Conservation (phyloP, 169 alveolate species). For the Amoebophrya sp. region DNA sequence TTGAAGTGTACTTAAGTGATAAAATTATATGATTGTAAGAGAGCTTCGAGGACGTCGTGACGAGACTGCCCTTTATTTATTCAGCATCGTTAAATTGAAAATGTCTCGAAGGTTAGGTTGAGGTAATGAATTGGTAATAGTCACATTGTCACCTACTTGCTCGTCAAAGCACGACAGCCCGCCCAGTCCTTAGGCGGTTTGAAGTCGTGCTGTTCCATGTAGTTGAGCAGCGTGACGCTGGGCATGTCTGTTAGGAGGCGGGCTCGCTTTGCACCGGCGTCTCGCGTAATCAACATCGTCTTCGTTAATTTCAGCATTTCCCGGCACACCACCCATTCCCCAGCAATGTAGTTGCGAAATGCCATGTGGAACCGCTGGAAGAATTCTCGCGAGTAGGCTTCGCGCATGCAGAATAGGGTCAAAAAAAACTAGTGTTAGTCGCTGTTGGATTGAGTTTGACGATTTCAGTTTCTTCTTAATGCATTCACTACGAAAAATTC, state of each 20-base stretch:
- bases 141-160: slow-evolving; percentile 51
- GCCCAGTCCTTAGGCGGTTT: slow-evolving; percentile 75
- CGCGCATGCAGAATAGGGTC: too few relatives aligned
- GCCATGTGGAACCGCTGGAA: slow-evolving; percentile 4
- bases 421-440: too few relatives aligned
- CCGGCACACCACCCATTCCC: not conserved
- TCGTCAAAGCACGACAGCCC: slow-evolving; percentile 73
- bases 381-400: not conserved
- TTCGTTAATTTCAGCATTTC: not conserved
- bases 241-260: slow-evolving; percentile 59
- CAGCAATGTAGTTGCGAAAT: not conserved
- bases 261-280: not conserved
- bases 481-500: too few relatives aligned
- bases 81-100: too few relatives aligned
- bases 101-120: too few relatives aligned
- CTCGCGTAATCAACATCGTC: not conserved
- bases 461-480: too few relatives aligned
- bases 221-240: slow-evolving; percentile 59
- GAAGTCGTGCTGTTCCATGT: slow-evolving; percentile 57
- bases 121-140: too few relatives aligned
- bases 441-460: too few relatives aligned
- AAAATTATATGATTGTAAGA: too few relatives aligned
- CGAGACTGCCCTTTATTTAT: too few relatives aligned
- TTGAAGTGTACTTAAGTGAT: too few relatives aligned
- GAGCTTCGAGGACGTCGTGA: too few relatives aligned